A percentile compares a stretch with the other conserved stretches of the same genome.
Conservation (phyloP, 495 filamentous ascomycete species). For the Aspergillus nanangensis region DNA sequence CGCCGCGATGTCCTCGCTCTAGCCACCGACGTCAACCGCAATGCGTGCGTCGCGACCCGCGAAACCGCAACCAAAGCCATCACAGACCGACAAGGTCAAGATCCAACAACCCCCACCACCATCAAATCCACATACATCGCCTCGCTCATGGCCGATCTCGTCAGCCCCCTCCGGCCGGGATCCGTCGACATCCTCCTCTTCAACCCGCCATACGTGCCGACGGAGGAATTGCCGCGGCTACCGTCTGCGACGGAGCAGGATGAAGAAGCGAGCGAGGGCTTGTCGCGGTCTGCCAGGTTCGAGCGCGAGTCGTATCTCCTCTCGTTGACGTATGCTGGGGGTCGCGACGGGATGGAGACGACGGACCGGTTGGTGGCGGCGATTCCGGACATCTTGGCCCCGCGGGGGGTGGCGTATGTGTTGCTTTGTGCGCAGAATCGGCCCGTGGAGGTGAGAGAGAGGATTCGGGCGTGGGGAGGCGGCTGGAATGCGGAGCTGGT, state of each 20-base stretch:
- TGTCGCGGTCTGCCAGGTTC: slow-evolving; percentile 40
- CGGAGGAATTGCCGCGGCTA: slow-evolving; percentile 58
- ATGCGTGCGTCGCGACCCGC: slow-evolving; percentile 67
- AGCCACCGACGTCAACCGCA: slow-evolving; percentile 75
- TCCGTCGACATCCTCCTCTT: slow-evolving; percentile 83
- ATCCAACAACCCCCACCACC: background rate
- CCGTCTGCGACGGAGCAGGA: slow-evolving; percentile 23
- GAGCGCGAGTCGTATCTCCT: slow-evolving; percentile 75
- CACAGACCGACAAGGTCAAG: slow-evolving; percentile 19
- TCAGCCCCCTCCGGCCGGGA: slow-evolving; percentile 46
- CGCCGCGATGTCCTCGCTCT: slow-evolving; percentile 63
- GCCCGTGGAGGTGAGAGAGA: slow-evolving; percentile 67
- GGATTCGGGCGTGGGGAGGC: slow-evolving; percentile 51
- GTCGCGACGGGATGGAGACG: slow-evolving; percentile 85
- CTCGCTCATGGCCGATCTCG: slow-evolving; percentile 62
- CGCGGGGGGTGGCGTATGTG: slow-evolving; percentile 78
- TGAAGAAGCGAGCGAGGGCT: slow-evolving; percentile 4
- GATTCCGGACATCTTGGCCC: slow-evolving; percentile 58
- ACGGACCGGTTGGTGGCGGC: slow-evolving; percentile 71
- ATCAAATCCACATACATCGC: slow-evolving; percentile 45
- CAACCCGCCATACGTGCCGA: slow-evolving; percentile 96
- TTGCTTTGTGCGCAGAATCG: slow-evolving; percentile 85
- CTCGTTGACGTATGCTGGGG: slow-evolving; percentile 84
- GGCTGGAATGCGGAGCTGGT: slow-evolving; percentile 76
- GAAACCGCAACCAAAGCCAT: slow-evolving; percentile 59